phyloP scores from a whole-genome alignment of 495 filamentous ascomycete species.

The Hypoxylon fragiforme region DNA sequence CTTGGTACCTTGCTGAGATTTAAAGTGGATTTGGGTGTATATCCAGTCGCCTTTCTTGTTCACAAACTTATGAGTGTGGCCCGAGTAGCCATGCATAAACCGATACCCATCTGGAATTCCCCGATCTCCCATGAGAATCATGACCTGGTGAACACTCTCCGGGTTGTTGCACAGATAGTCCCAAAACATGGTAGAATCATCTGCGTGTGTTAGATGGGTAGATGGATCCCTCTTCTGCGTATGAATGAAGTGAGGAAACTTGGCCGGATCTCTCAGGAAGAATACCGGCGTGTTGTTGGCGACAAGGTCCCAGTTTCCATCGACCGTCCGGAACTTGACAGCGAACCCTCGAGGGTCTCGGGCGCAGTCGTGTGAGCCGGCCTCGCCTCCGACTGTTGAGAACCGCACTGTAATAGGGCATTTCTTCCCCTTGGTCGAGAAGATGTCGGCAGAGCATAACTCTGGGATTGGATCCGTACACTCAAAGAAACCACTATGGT shows the following conservation, averaged over 20 bases:
- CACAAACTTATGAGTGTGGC: conserved; percentile 43
- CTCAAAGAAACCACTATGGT: conserved; percentile 60
- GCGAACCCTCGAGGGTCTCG: conserved; percentile 72
- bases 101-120: conserved; percentile 71
- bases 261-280: conserved; percentile 78
- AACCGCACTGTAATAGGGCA: conserved; percentile 65
- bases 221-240: conserved; percentile 75
- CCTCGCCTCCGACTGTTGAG: conserved; percentile 73
- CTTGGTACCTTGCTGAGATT: conserved; percentile 69
- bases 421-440: conserved; percentile 66
- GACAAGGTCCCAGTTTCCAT: conserved; percentile 80
- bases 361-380: conserved; percentile 66
- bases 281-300: conserved; percentile 75
- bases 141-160: conserved; percentile 68
- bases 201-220: conserved; percentile 57
- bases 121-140: conserved; percentile 72
- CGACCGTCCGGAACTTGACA: conserved; percentile 78
- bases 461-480: conserved; percentile 53
- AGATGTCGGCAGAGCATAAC: conserved; percentile 67
- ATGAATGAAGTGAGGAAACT: conserved; percentile 77
- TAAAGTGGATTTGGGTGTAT: conserved; percentile 49
- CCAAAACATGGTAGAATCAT: conserved; percentile 58
- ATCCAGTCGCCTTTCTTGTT: conserved; percentile 44
- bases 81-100: conserved; percentile 71
- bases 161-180: conserved; percentile 62